Percentiles rank a stretch among this genome's conserved stretches.
phyloP scores from a whole-genome alignment of 352 stramenopile genomes.

The Phytopythium ostracodes region DNA sequence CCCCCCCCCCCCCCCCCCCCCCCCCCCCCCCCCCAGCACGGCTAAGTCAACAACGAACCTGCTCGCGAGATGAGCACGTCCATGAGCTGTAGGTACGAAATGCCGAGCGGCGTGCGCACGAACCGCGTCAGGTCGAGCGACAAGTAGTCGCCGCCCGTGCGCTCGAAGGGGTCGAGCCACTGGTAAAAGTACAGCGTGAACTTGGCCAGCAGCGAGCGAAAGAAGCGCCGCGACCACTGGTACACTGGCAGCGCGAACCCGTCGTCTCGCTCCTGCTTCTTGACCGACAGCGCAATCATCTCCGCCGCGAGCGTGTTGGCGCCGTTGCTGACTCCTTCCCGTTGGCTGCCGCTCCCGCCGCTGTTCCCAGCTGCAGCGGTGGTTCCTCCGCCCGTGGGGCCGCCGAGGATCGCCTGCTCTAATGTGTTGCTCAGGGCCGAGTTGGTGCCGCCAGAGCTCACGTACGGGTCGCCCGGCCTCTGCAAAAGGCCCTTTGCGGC shows the following conservation, averaged over 20 bases:
- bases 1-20: no score
- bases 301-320: slow-evolving; percentile 58
- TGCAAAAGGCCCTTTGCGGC: slow-evolving; percentile 24
- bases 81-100: slow-evolving; percentile 82
- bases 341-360: slow-evolving; percentile 16
- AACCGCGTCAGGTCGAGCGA: slow-evolving; percentile 66
- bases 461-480: slow-evolving; percentile 44
- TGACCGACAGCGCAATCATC: slow-evolving; percentile 77
- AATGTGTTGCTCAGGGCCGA: slow-evolving; percentile 47
- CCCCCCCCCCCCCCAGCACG: no score
- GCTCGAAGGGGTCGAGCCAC: slow-evolving; percentile 73
- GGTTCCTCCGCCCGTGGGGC: slow-evolving; percentile 13
- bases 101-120: slow-evolving; percentile 68
- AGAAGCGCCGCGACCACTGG: slow-evolving; percentile 80
- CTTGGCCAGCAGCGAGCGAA: slow-evolving; percentile 80
- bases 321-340: slow-evolving; percentile 16
- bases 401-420: slow-evolving; percentile 66
- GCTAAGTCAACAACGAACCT: slow-evolving; percentile 47
- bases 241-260: slow-evolving; percentile 76
- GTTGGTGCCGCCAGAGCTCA: slow-evolving; percentile 26
- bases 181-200: slow-evolving; percentile 81
- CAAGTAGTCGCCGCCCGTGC: slow-evolving; percentile 47
- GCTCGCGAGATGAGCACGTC: slow-evolving; percentile 68
- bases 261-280: slow-evolving; percentile 71
- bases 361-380: neutral